Percentiles rank a stretch among this genome's conserved stretches.
These are phyloP conservation scores for Lachancea sp. DNA, from an alignment of 805 yeast genomes.

Conservation along the genomic window DNA sequence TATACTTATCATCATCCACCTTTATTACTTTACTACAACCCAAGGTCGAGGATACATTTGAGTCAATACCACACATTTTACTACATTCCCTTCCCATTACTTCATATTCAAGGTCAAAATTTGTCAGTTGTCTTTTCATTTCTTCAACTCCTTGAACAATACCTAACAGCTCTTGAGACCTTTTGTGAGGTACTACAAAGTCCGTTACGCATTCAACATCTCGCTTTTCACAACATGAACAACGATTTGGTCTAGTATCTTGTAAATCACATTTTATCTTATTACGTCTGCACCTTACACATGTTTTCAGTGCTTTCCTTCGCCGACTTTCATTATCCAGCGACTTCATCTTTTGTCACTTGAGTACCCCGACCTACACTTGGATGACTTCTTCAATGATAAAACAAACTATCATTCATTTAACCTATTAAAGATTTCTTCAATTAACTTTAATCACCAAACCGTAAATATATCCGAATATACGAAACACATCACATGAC, in stretches of 20 bases:
- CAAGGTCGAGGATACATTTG: no score
- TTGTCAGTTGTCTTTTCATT: slow-evolving; percentile 10
- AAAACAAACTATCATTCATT: no score
- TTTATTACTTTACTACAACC: slow-evolving; percentile 8
- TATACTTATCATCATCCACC: slow-evolving; percentile 10
- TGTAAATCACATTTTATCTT: slow-evolving; percentile 61
- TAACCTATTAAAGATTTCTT: no score
- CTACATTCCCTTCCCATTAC: background rate
- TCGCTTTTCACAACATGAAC: slow-evolving; percentile 49
- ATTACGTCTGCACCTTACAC: slow-evolving; percentile 58
- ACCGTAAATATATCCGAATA: no score
- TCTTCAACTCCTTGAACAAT: slow-evolving; percentile 29
- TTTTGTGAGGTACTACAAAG: slow-evolving; percentile 46
- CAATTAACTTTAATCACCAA: no score
- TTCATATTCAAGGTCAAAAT: slow-evolving; percentile 10
- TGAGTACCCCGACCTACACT: no score
- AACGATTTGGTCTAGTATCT: slow-evolving; percentile 46
- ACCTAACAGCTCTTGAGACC: slow-evolving; percentile 37
- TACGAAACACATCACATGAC: no score
- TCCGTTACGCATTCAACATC: slow-evolving; percentile 50
- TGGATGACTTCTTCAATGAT: no score
- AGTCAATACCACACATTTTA: background rate
- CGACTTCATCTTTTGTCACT: no score
- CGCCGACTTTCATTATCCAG: background rate
- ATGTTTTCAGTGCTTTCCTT: slow-evolving; percentile 43